Conservation (phyloP, 139 green algal genomes). For the Pycnococcus provasolii region DNA sequence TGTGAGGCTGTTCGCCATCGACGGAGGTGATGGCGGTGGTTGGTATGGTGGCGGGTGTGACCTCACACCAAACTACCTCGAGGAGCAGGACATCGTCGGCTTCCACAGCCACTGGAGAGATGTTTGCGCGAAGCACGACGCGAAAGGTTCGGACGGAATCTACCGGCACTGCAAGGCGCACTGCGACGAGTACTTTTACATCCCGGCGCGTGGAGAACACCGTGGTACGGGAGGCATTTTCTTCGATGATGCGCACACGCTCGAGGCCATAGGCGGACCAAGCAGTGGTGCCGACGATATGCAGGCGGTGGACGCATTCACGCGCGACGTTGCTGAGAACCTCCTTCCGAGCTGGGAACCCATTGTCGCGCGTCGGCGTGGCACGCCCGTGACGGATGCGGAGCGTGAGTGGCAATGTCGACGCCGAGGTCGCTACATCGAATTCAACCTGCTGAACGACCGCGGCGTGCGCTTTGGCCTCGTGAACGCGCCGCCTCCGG, state of each 20-base stretch:
- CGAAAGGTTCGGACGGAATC: conserved; percentile 25
- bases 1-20: conserved; percentile 65
- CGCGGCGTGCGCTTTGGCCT: conserved; percentile 65
- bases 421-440: conserved; percentile 75
- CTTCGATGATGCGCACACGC: conserved; percentile 78
- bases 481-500: conserved; percentile 41
- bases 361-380: conserved; percentile 46
- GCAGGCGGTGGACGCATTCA: conserved; percentile 44
- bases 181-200: conserved; percentile 97
- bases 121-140: conserved; percentile 65
- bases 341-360: conserved; percentile 29
- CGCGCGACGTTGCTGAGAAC: conserved; percentile 30
- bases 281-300: not conserved
- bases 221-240: conserved; percentile 90
- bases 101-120: conserved; percentile 60
- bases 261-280: not conserved
- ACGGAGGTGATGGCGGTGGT: conserved; percentile 51
- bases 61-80: conserved; percentile 84
- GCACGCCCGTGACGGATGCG: conserved; percentile 44
- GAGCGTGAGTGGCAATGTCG: conserved; percentile 83
- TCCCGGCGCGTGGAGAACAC: conserved; percentile 82
- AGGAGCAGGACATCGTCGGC: conserved; percentile 43
- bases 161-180: conserved; percentile 75
- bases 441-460: conserved; percentile 99
- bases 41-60: conserved; percentile 94